Evolutionary conservation across 805 yeast genomes (phyloP), one percentile per base, ranked within the genome.

Genomic region (Suhomyces vadensis): DNA sequence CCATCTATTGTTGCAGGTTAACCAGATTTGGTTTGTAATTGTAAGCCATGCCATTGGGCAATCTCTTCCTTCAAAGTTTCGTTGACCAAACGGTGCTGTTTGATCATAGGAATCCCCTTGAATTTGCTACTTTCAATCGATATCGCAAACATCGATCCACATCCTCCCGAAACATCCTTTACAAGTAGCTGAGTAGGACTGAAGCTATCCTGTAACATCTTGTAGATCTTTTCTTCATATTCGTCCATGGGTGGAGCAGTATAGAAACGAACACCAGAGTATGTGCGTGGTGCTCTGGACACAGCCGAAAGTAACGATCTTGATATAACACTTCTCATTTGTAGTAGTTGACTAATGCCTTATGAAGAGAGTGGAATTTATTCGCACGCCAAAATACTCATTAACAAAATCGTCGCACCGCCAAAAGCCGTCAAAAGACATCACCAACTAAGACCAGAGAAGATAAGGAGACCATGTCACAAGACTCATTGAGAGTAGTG

Each of bases 111-210:
- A 35, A 87, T 59, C 0, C 96, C 96, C 54, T 85, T 81, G 67
- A 94, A 94, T 56, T 79, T 70, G 1, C 72, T 74, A 42, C 94
- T 82, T 37, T 82, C 85, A 13, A 94, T 78, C 46, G 75, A 69
- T 40, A 94, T 92, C 38, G 96, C 89, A 67, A 89, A 94, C 99
- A 94, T 94, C 5, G 97, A 90, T 1, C 99, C 99, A 67, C 99
- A 94, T 0, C 99, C 99, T 14, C 74, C 98, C 21, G 94, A 83
- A 6, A 92, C 82, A 60, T 92, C 98, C 51, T 75, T 72, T 5
- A 92, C 97, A 21, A 75, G 73, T 37, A 91, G 67, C 26, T 64
- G 65, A 23, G 67, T 62, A 1, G 99, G 97, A 5, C 69, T 52
- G 38, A 92, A 77, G 43, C 75, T 75, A 19, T 71, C 63, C 8